phyloP scores from a whole-genome alignment of 2,329 filamentous ascomycete species.

The Exophiala sp. region DNA sequence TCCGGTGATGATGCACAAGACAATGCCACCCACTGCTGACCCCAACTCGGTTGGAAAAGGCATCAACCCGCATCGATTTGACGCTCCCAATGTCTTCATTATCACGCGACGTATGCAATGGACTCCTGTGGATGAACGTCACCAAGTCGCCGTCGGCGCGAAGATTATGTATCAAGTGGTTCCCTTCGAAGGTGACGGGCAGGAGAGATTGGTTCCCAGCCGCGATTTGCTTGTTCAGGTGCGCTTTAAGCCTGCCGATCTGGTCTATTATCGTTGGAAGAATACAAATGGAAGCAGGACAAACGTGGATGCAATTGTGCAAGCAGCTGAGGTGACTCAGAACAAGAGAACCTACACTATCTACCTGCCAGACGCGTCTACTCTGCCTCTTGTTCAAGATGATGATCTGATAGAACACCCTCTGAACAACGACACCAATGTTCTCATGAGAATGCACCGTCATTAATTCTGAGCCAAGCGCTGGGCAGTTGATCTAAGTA shows the following conservation, averaged over 20 bases:
- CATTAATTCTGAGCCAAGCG: too few relatives aligned
- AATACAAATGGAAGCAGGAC: not conserved
- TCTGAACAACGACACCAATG: not conserved
- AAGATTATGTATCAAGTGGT: conserved; percentile 1
- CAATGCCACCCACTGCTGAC: not conserved
- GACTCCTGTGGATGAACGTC: not conserved
- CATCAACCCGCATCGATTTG: not conserved
- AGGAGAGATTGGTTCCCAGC: not conserved
- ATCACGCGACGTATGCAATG: not conserved
- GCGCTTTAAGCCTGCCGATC: not conserved
- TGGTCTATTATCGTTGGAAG: not conserved
- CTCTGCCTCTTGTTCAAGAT: not conserved
- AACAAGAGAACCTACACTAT: not conserved
- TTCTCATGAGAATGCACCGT: not conserved
- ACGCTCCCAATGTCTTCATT: conserved; percentile 2
- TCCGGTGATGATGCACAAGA: not conserved
- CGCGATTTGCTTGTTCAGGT: not conserved
- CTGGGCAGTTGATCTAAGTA: too few relatives aligned
- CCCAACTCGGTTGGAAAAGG: not conserved
- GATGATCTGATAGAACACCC: not conserved
- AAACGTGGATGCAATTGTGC: conserved; percentile 4
- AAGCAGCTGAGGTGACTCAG: not conserved
- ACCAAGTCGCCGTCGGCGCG: not conserved
- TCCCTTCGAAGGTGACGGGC: not conserved
- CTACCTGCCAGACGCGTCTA: not conserved